These are phyloP conservation scores for Seiridium cupressi DNA, from an alignment of 2,329 filamentous ascomycete genomes.

Conservation along the genomic window DNA sequence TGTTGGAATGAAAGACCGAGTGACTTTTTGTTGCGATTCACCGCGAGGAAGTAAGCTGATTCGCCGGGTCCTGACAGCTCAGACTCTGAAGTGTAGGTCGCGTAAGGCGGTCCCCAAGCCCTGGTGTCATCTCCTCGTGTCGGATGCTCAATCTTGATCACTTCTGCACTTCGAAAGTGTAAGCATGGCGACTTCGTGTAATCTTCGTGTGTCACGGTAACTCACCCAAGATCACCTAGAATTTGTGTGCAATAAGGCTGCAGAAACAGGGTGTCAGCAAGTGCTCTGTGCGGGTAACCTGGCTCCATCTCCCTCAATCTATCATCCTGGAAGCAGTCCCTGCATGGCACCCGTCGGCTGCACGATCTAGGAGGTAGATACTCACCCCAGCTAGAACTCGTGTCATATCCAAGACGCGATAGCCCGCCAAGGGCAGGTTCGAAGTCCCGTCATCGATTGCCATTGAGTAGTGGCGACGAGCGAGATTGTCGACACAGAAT, in stretches of 20 bases:
- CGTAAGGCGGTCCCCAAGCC: constrained; percentile 95
- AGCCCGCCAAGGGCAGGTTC: constrained; percentile 71
- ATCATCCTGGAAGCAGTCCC: neutral
- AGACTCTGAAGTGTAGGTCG: constrained; percentile 65
- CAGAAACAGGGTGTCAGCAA: constrained; percentile 12
- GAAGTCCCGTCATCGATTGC: constrained; percentile 22
- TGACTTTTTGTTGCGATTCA: constrained; percentile 97
- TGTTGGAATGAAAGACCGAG: constrained; percentile 89
- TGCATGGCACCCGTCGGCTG: neutral
- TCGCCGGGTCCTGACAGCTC: constrained; percentile 72
- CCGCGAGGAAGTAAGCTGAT: constrained; percentile 90
- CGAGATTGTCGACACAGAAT: neutral
- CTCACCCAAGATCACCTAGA: constrained; percentile 89
- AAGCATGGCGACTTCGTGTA: constrained; percentile 20
- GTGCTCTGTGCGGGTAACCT: neutral
- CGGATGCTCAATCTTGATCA: constrained; percentile 97
- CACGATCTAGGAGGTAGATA: constrained; percentile 17
- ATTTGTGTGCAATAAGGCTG: constrained; percentile 98
- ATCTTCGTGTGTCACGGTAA: constrained; percentile 6
- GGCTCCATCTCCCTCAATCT: too few relatives aligned
- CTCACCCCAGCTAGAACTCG: constrained; percentile 89
- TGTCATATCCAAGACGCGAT: constrained; percentile 93
- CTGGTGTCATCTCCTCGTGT: constrained; percentile 88
- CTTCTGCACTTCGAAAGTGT: constrained; percentile 64
- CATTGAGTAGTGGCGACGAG: constrained; percentile 19